Evolutionary conservation across 768 basidiomycete species (phyloP).

Genomic region (Heimioporus sp.): DNA sequence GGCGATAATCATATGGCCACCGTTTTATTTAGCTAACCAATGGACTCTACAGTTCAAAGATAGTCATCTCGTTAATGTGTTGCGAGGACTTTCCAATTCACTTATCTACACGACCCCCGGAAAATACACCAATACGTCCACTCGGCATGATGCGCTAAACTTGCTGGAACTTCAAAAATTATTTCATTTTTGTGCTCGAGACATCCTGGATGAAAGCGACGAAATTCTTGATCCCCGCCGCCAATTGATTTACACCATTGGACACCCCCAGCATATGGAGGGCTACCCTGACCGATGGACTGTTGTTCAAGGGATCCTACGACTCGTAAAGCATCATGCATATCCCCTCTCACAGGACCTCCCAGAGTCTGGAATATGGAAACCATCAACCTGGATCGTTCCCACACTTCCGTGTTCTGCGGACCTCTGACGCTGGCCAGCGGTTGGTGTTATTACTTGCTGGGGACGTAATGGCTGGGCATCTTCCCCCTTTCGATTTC

Average conservation of each 20-base stretch:
- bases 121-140: not conserved
- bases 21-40: too few relatives aligned
- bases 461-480: conserved; percentile 8
- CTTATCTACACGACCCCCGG: not conserved
- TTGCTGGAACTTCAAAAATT: conserved; percentile 8
- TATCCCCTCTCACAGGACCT: not conserved
- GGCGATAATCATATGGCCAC: too few relatives aligned
- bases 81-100: too few relatives aligned
- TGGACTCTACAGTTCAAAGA: too few relatives aligned
- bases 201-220: conserved; percentile 23
- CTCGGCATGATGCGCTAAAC: too few relatives aligned
- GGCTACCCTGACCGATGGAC: not conserved
- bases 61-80: too few relatives aligned
- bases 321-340: not conserved
- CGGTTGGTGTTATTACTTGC: conserved; percentile 3
- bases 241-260: not conserved
- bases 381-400: conserved; percentile 10
- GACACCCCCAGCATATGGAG: not conserved
- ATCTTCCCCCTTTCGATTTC: conserved; percentile 1
- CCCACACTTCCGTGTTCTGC: conserved; percentile 8
- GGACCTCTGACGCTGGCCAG: not conserved
- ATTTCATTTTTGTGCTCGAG: conserved; percentile 11
- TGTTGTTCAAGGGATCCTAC: not conserved
- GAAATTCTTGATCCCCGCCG: conserved; percentile 13
- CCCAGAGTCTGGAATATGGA: not conserved